These are phyloP conservation scores for Hyparrhenia diplandra DNA, from an alignment of 176 grass and related monocot species.

Conservation along the genomic window DNA sequence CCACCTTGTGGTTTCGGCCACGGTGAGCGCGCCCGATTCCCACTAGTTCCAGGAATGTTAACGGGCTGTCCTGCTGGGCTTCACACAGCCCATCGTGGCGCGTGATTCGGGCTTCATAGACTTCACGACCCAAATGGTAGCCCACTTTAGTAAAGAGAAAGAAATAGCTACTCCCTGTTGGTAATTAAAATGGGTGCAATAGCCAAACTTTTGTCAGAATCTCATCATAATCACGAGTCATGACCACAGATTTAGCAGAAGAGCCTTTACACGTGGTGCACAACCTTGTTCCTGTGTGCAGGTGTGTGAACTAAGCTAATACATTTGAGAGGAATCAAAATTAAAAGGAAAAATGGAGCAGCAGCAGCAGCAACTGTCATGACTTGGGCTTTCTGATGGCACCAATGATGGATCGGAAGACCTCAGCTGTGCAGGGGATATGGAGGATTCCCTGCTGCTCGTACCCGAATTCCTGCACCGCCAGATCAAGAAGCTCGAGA, in stretches of 20 bases:
- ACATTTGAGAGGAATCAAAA: background rate
- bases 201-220: background rate
- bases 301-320: background rate
- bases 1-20: background rate
- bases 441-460: slow-evolving; percentile 56
- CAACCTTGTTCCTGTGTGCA: background rate
- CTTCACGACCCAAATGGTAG: background rate
- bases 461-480: slow-evolving; percentile 58
- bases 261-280: background rate
- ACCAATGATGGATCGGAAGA: slow-evolving; percentile 33
- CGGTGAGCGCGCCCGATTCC: background rate
- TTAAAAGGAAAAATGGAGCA: background rate
- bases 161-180: background rate
- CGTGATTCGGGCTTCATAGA: background rate
- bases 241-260: background rate
- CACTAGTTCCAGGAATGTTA: background rate
- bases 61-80: background rate
- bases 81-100: background rate
- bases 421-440: slow-evolving; percentile 52
- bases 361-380: slow-evolving; percentile 31
- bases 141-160: background rate
- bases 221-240: background rate
- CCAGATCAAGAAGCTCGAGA: slow-evolving; percentile 46
- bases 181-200: background rate
- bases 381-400: slow-evolving; percentile 27